A percentile compares a stretch with the other conserved stretches of the same genome.
phyloP scores from a whole-genome alignment of 1,139 yeast species.

The Tardiomyces depauwii region DNA sequence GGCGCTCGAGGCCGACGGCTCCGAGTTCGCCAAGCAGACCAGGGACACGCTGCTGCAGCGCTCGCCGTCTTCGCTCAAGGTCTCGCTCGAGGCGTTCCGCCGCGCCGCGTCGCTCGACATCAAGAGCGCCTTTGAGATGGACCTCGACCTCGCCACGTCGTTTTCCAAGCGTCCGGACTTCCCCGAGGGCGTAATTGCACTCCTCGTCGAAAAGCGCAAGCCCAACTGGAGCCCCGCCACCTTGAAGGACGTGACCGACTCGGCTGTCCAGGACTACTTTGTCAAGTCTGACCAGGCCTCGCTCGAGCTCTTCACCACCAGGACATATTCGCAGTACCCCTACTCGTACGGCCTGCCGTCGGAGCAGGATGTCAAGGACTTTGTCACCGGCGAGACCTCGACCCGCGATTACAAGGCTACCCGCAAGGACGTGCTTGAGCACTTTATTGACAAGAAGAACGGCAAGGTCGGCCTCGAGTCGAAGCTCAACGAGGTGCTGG shows the following conservation, averaged over 20 bases:
- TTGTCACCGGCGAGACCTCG: conserved; percentile 52
- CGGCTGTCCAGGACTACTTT: conserved; percentile 19
- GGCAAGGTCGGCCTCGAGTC: conserved; percentile 53
- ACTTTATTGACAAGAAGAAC: conserved; percentile 41
- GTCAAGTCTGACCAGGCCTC: conserved; percentile 14
- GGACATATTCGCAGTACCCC: conserved; percentile 57
- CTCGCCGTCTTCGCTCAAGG: conserved; percentile 71
- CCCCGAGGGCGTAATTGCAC: conserved; percentile 64
- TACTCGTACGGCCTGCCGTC: conserved; percentile 73
- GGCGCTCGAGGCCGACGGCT: conserved; percentile 43
- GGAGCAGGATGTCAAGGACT: conserved; percentile 44
- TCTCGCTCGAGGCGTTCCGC: conserved; percentile 60
- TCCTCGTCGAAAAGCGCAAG: conserved; percentile 53
- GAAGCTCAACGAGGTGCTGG: conserved; percentile 45
- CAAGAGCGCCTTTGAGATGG: conserved; percentile 57
- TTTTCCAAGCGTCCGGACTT: conserved; percentile 58
- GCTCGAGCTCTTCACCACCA: conserved; percentile 34
- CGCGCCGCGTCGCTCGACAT: conserved; percentile 51
- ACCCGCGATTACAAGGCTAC: conserved; percentile 59
- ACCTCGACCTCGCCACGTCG: conserved; percentile 67
- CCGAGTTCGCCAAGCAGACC: conserved; percentile 57
- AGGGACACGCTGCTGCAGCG: conserved; percentile 43
- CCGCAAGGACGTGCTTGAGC: conserved; percentile 48
- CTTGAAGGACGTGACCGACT: conserved; percentile 22
- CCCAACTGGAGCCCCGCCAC: conserved; percentile 41